These are phyloP conservation scores for Agaricus blazei DNA, from an alignment of 768 basidiomycete species.

Conservation along the genomic window DNA sequence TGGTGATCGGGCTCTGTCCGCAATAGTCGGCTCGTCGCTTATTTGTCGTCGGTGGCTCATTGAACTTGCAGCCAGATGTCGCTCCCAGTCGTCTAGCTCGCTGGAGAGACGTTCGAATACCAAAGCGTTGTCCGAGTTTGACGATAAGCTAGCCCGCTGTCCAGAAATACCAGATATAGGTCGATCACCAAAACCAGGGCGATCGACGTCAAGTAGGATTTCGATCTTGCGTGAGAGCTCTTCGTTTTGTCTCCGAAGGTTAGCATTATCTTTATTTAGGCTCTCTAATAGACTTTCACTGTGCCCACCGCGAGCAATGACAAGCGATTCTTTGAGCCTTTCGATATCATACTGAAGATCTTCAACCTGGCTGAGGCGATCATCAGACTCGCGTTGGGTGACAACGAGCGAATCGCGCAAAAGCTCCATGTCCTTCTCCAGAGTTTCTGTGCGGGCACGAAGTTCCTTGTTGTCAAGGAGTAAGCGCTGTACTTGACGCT, in stretches of 20 bases:
- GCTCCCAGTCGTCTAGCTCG: conserved; percentile 84
- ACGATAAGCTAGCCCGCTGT: conserved; percentile 67
- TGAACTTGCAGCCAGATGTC: conserved; percentile 67
- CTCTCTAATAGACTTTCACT: conserved; percentile 78
- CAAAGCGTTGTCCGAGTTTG: conserved; percentile 77
- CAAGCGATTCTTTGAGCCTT: conserved; percentile 65
- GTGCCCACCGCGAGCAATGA: conserved; percentile 69
- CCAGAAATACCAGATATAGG: conserved; percentile 57
- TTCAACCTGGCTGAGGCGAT: conserved; percentile 68
- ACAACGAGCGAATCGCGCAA: conserved; percentile 65
- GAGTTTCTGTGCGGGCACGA: conserved; percentile 60
- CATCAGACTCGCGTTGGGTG: conserved; percentile 76
- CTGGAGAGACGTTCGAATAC: conserved; percentile 75
- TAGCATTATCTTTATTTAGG: conserved; percentile 76
- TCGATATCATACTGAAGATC: conserved; percentile 81
- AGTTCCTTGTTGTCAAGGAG: conserved; percentile 74
- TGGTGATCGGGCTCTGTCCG: conserved; percentile 56
- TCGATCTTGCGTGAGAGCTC: conserved; percentile 90
- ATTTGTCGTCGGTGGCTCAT: conserved; percentile 69
- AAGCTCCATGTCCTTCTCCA: conserved; percentile 72
- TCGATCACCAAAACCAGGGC: conserved; percentile 57
- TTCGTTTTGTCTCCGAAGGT: conserved; percentile 79
- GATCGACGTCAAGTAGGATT: conserved; percentile 82
- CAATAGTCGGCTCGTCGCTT: conserved; percentile 51
- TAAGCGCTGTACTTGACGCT: conserved; percentile 70